phyloP scores from a whole-genome alignment of 768 basidiomycete genomes.

The Calocybe indica region DNA sequence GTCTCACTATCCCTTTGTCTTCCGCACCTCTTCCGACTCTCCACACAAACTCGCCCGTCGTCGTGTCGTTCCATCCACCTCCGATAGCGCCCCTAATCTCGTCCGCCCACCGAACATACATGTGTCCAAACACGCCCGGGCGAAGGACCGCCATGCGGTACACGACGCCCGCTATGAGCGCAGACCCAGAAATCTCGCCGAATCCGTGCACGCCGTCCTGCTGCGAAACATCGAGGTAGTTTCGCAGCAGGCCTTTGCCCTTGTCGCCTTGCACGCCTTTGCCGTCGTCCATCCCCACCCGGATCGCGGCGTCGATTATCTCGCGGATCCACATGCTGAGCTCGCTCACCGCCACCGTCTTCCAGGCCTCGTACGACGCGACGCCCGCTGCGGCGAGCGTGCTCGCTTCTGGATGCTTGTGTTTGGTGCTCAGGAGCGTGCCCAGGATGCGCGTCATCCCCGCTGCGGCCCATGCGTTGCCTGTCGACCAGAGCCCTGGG shows the following conservation, averaged over 20 bases:
- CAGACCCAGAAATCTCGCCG: conserved; percentile 38
- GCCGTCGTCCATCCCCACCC: conserved; percentile 17
- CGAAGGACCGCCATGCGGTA: conserved; percentile 36
- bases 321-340: conserved; percentile 35
- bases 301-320: conserved; percentile 37
- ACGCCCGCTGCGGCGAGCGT: conserved; percentile 18
- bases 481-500: conserved; percentile 41
- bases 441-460: conserved; percentile 60
- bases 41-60: conserved; percentile 18
- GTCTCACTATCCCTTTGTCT: conserved; percentile 23
- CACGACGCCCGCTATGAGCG: conserved; percentile 29
- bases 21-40: conserved; percentile 6
- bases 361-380: conserved; percentile 16
- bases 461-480: conserved; percentile 70
- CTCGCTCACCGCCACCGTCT: conserved; percentile 16
- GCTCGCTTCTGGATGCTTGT: too few species aligned
- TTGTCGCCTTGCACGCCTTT: too few species aligned
- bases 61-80: conserved; percentile 10
- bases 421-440: conserved; percentile 26
- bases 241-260: conserved; percentile 27
- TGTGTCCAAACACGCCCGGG: conserved; percentile 19
- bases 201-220: conserved; percentile 24
- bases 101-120: conserved; percentile 33
- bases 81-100: conserved; percentile 16
- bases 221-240: conserved; percentile 29